phyloP scores from a whole-genome alignment of 2,329 filamentous ascomycete species.

The Sclerotiophoma versabilis region DNA sequence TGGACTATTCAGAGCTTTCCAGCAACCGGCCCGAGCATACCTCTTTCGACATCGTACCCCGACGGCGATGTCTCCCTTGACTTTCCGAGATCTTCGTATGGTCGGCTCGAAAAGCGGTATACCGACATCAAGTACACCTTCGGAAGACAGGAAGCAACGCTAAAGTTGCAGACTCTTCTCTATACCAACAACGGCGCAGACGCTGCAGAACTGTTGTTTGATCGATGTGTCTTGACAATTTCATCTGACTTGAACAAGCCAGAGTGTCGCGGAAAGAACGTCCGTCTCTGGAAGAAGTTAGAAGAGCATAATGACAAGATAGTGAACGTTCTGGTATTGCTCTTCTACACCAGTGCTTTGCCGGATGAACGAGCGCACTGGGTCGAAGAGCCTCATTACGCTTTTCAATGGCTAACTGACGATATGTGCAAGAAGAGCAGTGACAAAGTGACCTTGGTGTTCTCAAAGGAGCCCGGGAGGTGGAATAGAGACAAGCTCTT shows the following conservation, averaged over 20 bases:
- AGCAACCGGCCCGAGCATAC: conserved; percentile 40
- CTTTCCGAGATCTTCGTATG: conserved; percentile 38
- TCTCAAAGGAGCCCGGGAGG: conserved; percentile 40
- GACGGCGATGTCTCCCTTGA: conserved; percentile 42
- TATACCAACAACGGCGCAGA: conserved; percentile 44
- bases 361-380: conserved; percentile 39
- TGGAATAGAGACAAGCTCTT: conserved; percentile 38
- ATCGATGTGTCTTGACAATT: conserved; percentile 33
- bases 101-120: conserved; percentile 35
- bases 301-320: conserved; percentile 28
- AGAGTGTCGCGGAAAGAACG: conserved; percentile 40
- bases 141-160: conserved; percentile 17
- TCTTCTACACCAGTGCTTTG: conserved; percentile 42
- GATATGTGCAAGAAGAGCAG: conserved; percentile 30
- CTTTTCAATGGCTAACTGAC: conserved; percentile 40
- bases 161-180: conserved; percentile 39
- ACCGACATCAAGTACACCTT: conserved; percentile 43
- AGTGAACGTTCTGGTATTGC: conserved; percentile 32
- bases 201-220: conserved; percentile 35
- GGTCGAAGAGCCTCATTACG: conserved; percentile 45
- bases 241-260: conserved; percentile 38
- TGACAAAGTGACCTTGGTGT: conserved; percentile 33
- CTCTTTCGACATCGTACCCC: conserved; percentile 35
- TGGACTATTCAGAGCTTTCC: conserved; percentile 43
- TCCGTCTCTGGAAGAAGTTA: conserved; percentile 36